phyloP scores from a whole-genome alignment of 495 filamentous ascomycete species.

The Hypoxylon rickii region DNA sequence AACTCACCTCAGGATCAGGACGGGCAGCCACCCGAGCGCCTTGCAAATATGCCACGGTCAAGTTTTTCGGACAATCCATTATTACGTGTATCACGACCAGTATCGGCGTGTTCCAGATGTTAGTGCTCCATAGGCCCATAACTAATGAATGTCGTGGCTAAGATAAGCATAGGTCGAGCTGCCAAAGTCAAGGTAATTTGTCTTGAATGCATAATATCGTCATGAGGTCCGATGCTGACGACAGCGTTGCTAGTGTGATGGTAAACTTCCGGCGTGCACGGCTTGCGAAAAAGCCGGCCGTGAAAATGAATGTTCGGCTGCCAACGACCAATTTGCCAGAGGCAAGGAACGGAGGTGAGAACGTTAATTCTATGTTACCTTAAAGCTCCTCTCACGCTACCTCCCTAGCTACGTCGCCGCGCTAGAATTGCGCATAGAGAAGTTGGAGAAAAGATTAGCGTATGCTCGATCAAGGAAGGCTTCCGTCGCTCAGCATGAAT shows the following conservation, averaged over 20 bases:
- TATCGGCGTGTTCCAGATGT: constrained; percentile 92
- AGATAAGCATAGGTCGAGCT: constrained; percentile 59
- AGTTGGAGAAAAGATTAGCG: constrained; percentile 71
- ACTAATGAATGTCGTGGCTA: constrained; percentile 23
- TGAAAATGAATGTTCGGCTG: constrained; percentile 82
- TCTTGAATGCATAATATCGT: background rate
- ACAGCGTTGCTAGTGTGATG: constrained; percentile 69
- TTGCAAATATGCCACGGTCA: constrained; percentile 44
- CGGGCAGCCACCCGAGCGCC: background rate
- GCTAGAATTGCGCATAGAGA: constrained; percentile 84
- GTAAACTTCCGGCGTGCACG: constrained; percentile 89
- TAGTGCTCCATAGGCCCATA: constrained; percentile 30
- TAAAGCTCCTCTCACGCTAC: constrained; percentile 15
- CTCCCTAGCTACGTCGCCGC: constrained; percentile 82
- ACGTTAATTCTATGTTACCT: background rate
- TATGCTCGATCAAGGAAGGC: constrained; percentile 64
- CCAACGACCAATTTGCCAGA: constrained; percentile 90
- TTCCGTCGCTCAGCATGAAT: constrained; percentile 55
- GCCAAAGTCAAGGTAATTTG: constrained; percentile 78
- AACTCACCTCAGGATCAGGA: constrained; percentile 12
- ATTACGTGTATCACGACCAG: constrained; percentile 86
- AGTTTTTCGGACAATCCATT: constrained; percentile 71
- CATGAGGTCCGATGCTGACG: constrained; percentile 5
- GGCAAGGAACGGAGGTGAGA: constrained; percentile 83
- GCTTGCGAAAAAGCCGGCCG: constrained; percentile 87